These are phyloP conservation scores for Candida khao-thaluensis DNA, from an alignment of 805 yeast species.

Conservation along the genomic window DNA sequence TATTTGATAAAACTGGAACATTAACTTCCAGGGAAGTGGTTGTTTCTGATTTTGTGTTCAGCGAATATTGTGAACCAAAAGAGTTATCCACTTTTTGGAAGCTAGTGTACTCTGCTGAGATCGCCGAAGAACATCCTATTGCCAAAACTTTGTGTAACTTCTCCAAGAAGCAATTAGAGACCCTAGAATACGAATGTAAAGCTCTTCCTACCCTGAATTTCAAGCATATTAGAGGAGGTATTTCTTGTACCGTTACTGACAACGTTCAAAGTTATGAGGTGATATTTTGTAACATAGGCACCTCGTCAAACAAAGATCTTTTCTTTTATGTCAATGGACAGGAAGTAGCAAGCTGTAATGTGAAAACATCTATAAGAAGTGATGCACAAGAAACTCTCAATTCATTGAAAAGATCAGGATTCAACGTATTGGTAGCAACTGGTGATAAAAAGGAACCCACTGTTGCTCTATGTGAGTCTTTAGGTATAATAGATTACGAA, in stretches of 20 bases:
- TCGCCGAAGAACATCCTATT: slow-evolving; percentile 9
- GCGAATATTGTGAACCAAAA: not conserved
- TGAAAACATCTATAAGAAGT: slow-evolving; percentile 1
- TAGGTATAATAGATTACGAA: slow-evolving; percentile 7
- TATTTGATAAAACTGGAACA: slow-evolving; percentile 12
- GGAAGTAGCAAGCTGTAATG: slow-evolving; percentile 6
- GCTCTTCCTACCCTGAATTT: slow-evolving; percentile 1
- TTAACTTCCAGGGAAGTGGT: slow-evolving; percentile 8
- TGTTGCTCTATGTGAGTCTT: slow-evolving; percentile 4
- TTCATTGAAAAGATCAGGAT: slow-evolving; percentile 2
- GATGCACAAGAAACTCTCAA: slow-evolving; percentile 4
- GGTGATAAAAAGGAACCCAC: slow-evolving; percentile 11
- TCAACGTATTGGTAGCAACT: slow-evolving; percentile 5
- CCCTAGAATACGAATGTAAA: not conserved
- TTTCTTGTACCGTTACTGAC: not conserved
- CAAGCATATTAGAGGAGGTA: slow-evolving; percentile 5
- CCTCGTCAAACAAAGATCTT: slow-evolving; percentile 4
- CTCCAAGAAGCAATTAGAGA: slow-evolving; percentile 3
- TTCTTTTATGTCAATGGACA: slow-evolving; percentile 6
- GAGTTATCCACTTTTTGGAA: slow-evolving; percentile 5
- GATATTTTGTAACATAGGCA: slow-evolving; percentile 2
- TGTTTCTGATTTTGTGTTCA: slow-evolving; percentile 6
- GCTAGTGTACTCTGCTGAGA: slow-evolving; percentile 5
- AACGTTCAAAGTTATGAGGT: not conserved
- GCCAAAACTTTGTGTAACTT: slow-evolving; percentile 9